phyloP scores from a whole-genome alignment of 78 protist genomes.

The Dictyostelium discoideum region dicty_2.7 NC_007089.4:6266001-6266500 shows the following conservation, averaged over 20 bases:
- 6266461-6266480: conserved; percentile 7
- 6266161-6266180: too few relatives aligned
- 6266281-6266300: conserved; percentile 40
- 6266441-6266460: conserved; percentile 54
- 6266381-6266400: background rate
- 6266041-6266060: too few relatives aligned
- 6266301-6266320: conserved; percentile 82
- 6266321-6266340: background rate
- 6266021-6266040: too few relatives aligned
- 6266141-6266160: background rate
- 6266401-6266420: conserved; percentile 72
- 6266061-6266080: too few relatives aligned
- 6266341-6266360: background rate
- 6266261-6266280: conserved; percentile 71
- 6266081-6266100: too few relatives aligned
- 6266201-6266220: conserved; percentile 37
- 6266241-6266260: conserved; percentile 77
- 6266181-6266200: background rate
- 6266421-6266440: conserved; percentile 29
- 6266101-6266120: too few relatives aligned
- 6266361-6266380: background rate
- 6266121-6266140: background rate
- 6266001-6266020: too few relatives aligned
- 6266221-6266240: conserved; percentile 76
- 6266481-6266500: conserved; percentile 60